Evolutionary conservation across 805 yeast genomes (phyloP).

Genomic region (Saturnispora gosingensis): DNA sequence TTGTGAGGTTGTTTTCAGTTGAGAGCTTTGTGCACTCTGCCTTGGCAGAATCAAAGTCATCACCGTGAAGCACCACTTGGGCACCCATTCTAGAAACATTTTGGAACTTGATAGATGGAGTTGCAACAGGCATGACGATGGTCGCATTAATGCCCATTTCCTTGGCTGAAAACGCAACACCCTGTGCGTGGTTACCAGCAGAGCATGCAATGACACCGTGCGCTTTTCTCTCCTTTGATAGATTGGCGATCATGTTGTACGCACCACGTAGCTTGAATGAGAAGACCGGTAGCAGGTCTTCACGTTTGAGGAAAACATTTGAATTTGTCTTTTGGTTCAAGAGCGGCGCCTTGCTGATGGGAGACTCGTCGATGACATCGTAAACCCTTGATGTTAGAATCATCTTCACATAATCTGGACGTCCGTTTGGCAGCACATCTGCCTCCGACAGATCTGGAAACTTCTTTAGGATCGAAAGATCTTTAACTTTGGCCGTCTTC

Average conservation of each 20-base stretch:
- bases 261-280: constrained; percentile 97
- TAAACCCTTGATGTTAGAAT: constrained; percentile 89
- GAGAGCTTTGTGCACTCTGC: constrained; percentile 73
- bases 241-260: constrained; percentile 89
- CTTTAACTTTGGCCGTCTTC: neutral
- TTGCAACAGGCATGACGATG: constrained; percentile 95
- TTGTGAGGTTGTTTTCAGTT: constrained; percentile 62
- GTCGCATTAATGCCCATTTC: constrained; percentile 85
- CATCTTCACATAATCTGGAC: constrained; percentile 89
- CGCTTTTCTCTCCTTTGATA: constrained; percentile 55
- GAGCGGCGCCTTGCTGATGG: constrained; percentile 65
- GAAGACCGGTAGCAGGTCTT: constrained; percentile 89
- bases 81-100: constrained; percentile 91
- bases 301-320: constrained; percentile 75
- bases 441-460: constrained; percentile 39
- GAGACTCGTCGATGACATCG: constrained; percentile 89
- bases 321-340: constrained; percentile 69
- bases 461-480: constrained; percentile 11
- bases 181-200: constrained; percentile 99
- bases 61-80: constrained; percentile 86
- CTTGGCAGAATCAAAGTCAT: constrained; percentile 93
- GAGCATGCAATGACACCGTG: constrained; percentile 95
- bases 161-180: constrained; percentile 89
- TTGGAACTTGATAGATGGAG: constrained; percentile 89
- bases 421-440: constrained; percentile 51